phyloP scores from a whole-genome alignment of 31 red algal species.

The Porphyra umbilicalis region DNA sequence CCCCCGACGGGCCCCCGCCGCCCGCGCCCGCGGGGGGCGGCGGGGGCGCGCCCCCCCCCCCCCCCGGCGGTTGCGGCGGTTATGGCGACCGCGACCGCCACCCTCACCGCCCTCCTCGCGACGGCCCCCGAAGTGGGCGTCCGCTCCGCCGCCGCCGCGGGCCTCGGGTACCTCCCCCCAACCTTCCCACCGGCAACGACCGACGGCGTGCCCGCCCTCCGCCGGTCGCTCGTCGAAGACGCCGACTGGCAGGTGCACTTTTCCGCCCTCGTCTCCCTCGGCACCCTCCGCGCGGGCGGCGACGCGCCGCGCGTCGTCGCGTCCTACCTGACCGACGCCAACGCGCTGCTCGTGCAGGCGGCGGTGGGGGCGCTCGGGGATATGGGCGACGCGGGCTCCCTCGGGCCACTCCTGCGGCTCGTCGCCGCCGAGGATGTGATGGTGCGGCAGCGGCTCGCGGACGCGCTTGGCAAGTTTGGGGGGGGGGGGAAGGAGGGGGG shows the following conservation, averaged over 20 bases:
- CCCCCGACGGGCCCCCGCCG: neutral
- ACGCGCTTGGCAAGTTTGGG: conserved; percentile 38
- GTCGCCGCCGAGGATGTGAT: conserved; percentile 48
- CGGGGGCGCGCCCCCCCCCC: neutral
- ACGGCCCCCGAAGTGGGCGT: conserved; percentile 46
- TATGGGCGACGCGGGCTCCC: conserved; percentile 17
- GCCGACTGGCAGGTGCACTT: conserved; percentile 72
- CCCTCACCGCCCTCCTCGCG: conserved; percentile 15
- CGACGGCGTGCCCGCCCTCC: conserved; percentile 26
- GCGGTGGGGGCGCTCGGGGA: conserved; percentile 57
- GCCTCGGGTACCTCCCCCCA: conserved; percentile 31
- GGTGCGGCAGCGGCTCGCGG: conserved; percentile 63
- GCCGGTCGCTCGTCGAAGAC: conserved; percentile 41
- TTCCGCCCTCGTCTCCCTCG: conserved; percentile 39
- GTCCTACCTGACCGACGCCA: conserved; percentile 15
- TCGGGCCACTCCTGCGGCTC: conserved; percentile 26
- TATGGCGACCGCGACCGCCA: conserved; percentile 6
- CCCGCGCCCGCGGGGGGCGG: neutral
- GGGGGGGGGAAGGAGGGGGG: neutral
- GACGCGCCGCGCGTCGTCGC: conserved; percentile 12
- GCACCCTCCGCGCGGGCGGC: conserved; percentile 22
- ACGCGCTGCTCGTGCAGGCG: conserved; percentile 64
- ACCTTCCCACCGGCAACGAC: neutral
- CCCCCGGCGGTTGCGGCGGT: neutral
- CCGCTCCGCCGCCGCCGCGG: conserved; percentile 49